Evolutionary conservation across 2,329 filamentous ascomycete genomes (phyloP).

Genomic region (Alternaria sp.): DNA sequence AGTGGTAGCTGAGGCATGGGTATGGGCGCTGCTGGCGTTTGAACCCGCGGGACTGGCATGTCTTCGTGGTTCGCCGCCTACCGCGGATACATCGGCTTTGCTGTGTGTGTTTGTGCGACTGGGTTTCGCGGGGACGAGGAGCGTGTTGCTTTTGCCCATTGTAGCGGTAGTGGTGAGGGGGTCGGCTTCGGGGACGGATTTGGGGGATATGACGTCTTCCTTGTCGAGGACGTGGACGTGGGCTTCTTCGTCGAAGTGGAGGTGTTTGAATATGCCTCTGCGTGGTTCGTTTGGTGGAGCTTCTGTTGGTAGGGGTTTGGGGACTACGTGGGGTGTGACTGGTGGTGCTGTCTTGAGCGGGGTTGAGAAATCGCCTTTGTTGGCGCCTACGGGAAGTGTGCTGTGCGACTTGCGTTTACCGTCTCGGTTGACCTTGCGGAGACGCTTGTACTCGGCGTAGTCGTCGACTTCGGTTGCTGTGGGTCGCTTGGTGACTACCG

Average conservation of each 20-base stretch:
- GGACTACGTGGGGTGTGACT: conserved; percentile 8
- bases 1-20: conserved; percentile 10
- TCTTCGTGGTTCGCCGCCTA: background rate
- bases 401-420: conserved; percentile 8
- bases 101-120: background rate
- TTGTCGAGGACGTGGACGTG: background rate
- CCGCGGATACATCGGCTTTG: background rate
- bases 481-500: conserved; percentile 49
- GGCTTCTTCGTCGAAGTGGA: conserved; percentile 14
- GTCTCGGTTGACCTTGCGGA: conserved; percentile 36
- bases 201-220: conserved; percentile 15
- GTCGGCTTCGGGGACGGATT: conserved; percentile 8
- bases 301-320: background rate
- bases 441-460: conserved; percentile 56
- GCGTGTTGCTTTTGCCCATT: background rate
- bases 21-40: conserved; percentile 16
- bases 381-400: background rate
- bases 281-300: conserved; percentile 4
- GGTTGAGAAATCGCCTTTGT: background rate
- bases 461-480: conserved; percentile 56
- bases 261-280: conserved; percentile 11
- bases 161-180: background rate
- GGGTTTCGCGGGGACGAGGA: background rate
- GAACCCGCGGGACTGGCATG: conserved; percentile 8
- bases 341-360: conserved; percentile 19